These are phyloP conservation scores for Apiospora kogelbergensis DNA, from an alignment of 2,329 filamentous ascomycete species.

Conservation along the genomic window DNA sequence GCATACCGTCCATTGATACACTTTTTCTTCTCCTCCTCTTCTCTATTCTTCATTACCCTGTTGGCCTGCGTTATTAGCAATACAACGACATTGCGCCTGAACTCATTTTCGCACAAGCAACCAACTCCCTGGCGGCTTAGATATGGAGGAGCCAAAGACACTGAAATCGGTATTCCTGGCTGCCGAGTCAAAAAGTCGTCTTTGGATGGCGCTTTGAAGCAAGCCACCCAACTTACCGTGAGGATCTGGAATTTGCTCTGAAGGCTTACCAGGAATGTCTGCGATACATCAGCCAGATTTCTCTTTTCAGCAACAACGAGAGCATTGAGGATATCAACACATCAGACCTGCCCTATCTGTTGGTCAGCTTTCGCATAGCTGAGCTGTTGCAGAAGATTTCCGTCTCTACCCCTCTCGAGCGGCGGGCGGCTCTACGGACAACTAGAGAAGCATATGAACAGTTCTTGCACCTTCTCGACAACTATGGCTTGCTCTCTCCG, in stretches of 20 bases:
- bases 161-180: slow-evolving; percentile 49
- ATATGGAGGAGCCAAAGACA: slow-evolving; percentile 45
- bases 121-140: slow-evolving; percentile 15
- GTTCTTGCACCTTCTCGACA: slow-evolving; percentile 75
- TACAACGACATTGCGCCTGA: background rate
- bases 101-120: background rate
- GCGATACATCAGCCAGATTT: slow-evolving; percentile 65
- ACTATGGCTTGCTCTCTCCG: slow-evolving; percentile 70
- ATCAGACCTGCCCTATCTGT: slow-evolving; percentile 80
- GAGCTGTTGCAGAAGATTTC: slow-evolving; percentile 73
- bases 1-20: background rate
- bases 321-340: slow-evolving; percentile 83
- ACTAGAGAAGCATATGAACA: slow-evolving; percentile 73
- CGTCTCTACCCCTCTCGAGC: slow-evolving; percentile 50
- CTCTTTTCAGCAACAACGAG: slow-evolving; percentile 91
- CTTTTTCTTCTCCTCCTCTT: background rate
- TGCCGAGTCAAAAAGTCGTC: slow-evolving; percentile 51
- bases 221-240: slow-evolving; percentile 63
- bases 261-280: slow-evolving; percentile 72
- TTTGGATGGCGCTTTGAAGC: slow-evolving; percentile 66
- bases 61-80: background rate
- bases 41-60: background rate
- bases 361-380: slow-evolving; percentile 75
- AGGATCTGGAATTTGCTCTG: slow-evolving; percentile 47
- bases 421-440: slow-evolving; percentile 60